Evolutionary conservation across 1,139 yeast genomes (phyloP), one percentile per base, ranked within the genome.

Genomic region (Protomyces macrosporus): DNA sequence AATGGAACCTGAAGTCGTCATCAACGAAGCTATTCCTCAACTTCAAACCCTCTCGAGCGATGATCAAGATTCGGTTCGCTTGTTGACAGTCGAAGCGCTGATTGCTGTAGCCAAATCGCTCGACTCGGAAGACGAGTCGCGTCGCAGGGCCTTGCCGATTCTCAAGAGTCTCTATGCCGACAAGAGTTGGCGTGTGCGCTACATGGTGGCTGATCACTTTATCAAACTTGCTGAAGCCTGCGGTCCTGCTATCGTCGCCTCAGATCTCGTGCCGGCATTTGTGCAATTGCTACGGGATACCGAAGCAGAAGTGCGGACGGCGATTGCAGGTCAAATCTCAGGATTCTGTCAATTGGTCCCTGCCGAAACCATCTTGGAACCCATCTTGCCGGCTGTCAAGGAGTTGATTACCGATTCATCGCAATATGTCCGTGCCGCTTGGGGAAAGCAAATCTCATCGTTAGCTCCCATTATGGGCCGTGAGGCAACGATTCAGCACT

Each of bases 181-280:
- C 77, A 91, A 90, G 76, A 88, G 96, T 72, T 95, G 99, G 99
- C 86, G 98, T 75, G 98, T 95, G 65, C 84, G 98, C 72, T 95
- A 93, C 77, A 90, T 95, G 84, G 96, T 96, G 35, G 97, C 98
- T 35, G 97, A 91, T 74, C 82, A 90, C 72, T 91, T 90, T 73
- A 88, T 86, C 70, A 80, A 81, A 68, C 82, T 95, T 67, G 90
- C 96, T 3, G 73, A 77, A 35, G 85, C 85, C 69, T 63, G 68
- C 35, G 70, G 70, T 12, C 59, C 61, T 3, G 65, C 65, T 16
- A 58, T 65, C 6, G 86, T 91, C 72, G 80, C 81, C 70, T 76
- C 78, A 65, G 79, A 79, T 58, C 83, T 86, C 71, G 87, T 83
- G 69, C 87, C 83, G 71, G 88, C 85, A 54, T 87, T 93, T 73